Evolutionary conservation across 2,329 filamentous ascomycete genomes (phyloP).

Genomic region (Colletotrichum sp.): DNA sequence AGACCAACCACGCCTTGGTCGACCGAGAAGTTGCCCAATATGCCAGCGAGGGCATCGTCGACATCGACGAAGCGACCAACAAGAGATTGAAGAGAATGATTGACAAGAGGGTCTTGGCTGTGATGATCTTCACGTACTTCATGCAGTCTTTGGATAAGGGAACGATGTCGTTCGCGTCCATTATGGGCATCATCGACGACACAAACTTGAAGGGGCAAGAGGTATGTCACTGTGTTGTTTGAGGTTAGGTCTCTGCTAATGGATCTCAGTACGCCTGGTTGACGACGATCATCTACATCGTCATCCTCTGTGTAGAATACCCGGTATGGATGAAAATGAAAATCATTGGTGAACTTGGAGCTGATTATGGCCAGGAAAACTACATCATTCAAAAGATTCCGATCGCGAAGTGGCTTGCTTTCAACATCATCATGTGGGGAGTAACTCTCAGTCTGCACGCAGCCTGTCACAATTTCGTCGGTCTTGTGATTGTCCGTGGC

Average conservation of each 20-base stretch:
- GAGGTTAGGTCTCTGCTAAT: background rate
- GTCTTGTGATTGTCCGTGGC: constrained; percentile 45
- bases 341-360: background rate
- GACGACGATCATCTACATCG: constrained; percentile 46
- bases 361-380: background rate
- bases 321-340: constrained; percentile 32
- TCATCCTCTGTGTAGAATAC: constrained; percentile 45
- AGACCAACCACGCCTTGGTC: constrained; percentile 6
- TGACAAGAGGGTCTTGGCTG: constrained; percentile 55
- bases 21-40: constrained; percentile 12
- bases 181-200: constrained; percentile 30
- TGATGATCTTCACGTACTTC: constrained; percentile 56
- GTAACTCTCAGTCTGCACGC: constrained; percentile 37
- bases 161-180: constrained; percentile 29
- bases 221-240: background rate
- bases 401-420: constrained; percentile 40
- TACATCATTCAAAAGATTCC: constrained; percentile 41
- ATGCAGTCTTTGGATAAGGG: constrained; percentile 40
- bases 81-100: constrained; percentile 50
- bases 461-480: constrained; percentile 41
- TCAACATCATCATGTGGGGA: constrained; percentile 49
- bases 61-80: constrained; percentile 58
- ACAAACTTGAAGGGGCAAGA: constrained; percentile 38
- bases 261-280: constrained; percentile 34
- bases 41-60: constrained; percentile 19